Conservation (phyloP, 176 grass and related monocot genomes). For the Alopecurus myosuroides region DNA sequence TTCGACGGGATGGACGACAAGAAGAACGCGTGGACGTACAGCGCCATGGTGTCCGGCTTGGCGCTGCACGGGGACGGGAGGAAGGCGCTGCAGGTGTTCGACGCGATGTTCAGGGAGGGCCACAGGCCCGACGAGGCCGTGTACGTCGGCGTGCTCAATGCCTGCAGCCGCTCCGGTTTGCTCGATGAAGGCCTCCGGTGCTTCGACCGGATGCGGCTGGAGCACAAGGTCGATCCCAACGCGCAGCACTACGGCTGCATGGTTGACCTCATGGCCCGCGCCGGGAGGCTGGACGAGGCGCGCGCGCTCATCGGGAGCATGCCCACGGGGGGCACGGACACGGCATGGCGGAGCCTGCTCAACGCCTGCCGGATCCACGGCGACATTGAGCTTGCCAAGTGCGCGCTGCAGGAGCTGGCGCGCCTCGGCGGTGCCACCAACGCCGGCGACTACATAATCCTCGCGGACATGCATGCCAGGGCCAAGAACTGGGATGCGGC, state of each 20-base stretch:
- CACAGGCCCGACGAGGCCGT: constrained; percentile 52
- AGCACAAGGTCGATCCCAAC: constrained; percentile 54
- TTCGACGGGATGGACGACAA: constrained; percentile 43
- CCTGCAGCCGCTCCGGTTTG: constrained; percentile 63
- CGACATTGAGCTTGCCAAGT: constrained; percentile 41
- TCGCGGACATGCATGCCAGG: constrained; percentile 62
- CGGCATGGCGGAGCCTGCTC: constrained; percentile 66
- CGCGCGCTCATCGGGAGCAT: constrained; percentile 49
- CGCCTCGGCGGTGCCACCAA: constrained; percentile 29
- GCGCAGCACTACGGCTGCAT: constrained; percentile 79
- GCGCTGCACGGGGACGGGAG: constrained; percentile 58
- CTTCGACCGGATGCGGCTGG: constrained; percentile 74
- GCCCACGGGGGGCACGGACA: constrained; percentile 48
- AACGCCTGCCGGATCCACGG: constrained; percentile 67
- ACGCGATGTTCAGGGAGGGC: constrained; percentile 49
- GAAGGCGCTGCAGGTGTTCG: constrained; percentile 52
- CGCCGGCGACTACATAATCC: constrained; percentile 62
- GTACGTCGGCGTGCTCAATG: constrained; percentile 69
- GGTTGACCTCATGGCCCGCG: constrained; percentile 69
- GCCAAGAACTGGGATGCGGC: constrained; percentile 31
- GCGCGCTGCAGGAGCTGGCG: constrained; percentile 28
- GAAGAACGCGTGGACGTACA: constrained; percentile 68
- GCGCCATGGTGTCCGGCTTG: constrained; percentile 55
- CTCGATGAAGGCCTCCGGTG: constrained; percentile 65
- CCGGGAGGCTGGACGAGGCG: constrained; percentile 55